phyloP scores from a whole-genome alignment of 1,284 basidiomycete genomes.

The Stereum hirsutum region DNA sequence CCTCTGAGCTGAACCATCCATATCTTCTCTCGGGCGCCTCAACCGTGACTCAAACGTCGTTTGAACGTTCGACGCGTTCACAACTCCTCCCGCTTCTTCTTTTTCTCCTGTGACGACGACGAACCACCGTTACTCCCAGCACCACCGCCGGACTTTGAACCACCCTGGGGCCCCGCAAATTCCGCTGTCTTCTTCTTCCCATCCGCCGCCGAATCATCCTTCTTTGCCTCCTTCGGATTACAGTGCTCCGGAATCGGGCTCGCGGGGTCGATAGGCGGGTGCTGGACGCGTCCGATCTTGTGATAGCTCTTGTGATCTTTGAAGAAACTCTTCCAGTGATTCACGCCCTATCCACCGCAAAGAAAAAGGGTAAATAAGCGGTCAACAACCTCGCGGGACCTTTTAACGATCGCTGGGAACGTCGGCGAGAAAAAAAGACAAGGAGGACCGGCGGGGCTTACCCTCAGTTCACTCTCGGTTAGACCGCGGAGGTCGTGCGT shows the following conservation, averaged over 20 bases:
- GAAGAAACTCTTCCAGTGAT: conserved; percentile 89
- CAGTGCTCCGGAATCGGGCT: conserved; percentile 79
- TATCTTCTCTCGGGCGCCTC: too few species aligned
- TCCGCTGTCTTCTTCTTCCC: conserved; percentile 9
- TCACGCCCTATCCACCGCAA: conserved; percentile 59
- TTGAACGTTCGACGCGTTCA: too few species aligned
- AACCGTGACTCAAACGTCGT: too few species aligned
- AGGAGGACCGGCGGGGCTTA: conserved; percentile 29
- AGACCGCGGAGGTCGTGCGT: conserved; percentile 88
- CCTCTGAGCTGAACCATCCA: too few species aligned
- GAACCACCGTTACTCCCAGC: too few species aligned
- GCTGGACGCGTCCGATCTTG: conserved; percentile 69
- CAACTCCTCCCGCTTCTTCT: conserved; percentile 26
- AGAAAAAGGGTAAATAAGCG: conserved; percentile 3
- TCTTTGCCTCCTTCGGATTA: conserved; percentile 38
- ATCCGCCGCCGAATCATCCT: conserved; percentile 14
- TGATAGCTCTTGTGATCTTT: conserved; percentile 67
- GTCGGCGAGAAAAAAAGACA: conserved; percentile 8
- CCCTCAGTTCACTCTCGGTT: conserved; percentile 60
- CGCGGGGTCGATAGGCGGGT: conserved; percentile 69
- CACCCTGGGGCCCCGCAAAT: conserved; percentile 9
- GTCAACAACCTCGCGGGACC: background rate
- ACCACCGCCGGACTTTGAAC: conserved; percentile 7
- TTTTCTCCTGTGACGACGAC: too few species aligned
- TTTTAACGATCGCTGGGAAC: too few species aligned